Conservation (phyloP, 2,329 filamentous ascomycete species). For the Drechslerella stenobrocha region DNA sequence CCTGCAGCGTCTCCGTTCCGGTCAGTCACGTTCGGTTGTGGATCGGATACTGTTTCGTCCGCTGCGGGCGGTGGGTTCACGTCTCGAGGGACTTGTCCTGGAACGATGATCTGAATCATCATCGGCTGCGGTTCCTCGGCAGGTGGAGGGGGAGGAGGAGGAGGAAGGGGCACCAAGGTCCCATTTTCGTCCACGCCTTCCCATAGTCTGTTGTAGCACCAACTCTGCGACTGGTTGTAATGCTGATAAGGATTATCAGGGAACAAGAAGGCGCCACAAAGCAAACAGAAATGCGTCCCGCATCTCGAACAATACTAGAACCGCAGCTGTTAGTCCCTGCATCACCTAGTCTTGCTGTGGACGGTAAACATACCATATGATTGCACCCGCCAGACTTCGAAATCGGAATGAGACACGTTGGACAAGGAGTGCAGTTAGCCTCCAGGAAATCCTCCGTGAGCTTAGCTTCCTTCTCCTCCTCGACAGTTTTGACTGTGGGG, state of each 20-base stretch:
- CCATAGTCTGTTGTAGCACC: slow-evolving; percentile 85
- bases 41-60: slow-evolving; percentile 75
- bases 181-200: slow-evolving; percentile 82
- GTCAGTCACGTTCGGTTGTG: slow-evolving; percentile 56
- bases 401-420: slow-evolving; percentile 79
- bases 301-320: slow-evolving; percentile 60
- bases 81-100: slow-evolving; percentile 34
- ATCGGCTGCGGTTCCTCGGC: slow-evolving; percentile 33
- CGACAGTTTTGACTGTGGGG: slow-evolving; percentile 60
- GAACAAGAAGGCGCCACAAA: slow-evolving; percentile 85
- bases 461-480: slow-evolving; percentile 80
- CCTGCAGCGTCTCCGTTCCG: slow-evolving; percentile 55
- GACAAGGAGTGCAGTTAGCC: slow-evolving; percentile 81
- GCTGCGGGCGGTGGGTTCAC: slow-evolving; percentile 68
- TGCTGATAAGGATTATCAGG: slow-evolving; percentile 82
- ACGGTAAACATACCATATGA: slow-evolving; percentile 81
- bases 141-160: slow-evolving; percentile 62
- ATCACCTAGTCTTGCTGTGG: not conserved
- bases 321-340: not conserved
- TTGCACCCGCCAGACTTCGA: slow-evolving; percentile 95
- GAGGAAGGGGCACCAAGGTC: slow-evolving; percentile 52
- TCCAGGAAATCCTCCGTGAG: slow-evolving; percentile 82
- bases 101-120: slow-evolving; percentile 47
- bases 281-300: slow-evolving; percentile 89
- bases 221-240: slow-evolving; percentile 72